Evolutionary conservation across 768 basidiomycete genomes (phyloP), one percentile per base, ranked within the genome.

Genomic region (Ramaria sp.): DNA sequence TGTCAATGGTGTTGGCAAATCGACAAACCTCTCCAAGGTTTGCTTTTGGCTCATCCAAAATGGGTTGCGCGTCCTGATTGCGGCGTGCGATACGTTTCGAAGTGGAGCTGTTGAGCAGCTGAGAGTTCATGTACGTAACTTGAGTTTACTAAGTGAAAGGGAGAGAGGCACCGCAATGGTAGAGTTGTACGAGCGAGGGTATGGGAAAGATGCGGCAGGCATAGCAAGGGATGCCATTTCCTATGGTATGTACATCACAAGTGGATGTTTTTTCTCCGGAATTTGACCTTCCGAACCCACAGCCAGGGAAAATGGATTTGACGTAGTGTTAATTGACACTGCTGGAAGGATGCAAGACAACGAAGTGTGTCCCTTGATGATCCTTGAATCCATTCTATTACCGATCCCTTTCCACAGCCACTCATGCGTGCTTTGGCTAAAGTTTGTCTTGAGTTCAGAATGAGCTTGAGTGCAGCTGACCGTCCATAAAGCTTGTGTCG

Each of bases 311-410:
- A 85, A 87, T 58, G 81, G 83, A 58, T 97, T 96, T 66, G 96
- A 99, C 62, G 93, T 98, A 22, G 95, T 99, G 5, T 74, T 99
- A 43, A 91, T 99, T 62, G 96, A 99, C 66, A 98, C 96, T 1
- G 96, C 96, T 18, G 96, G 96, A 1, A 79, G 95, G 52, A 98
- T 98, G 96, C 96, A 99, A 67, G 96, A 98, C 67, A 99, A 98
- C 66, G 96, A 98, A 79, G 88, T 88, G 62, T 30, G 75, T 47
- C 34, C 32, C 10, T 20, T 28, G 9, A 25, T 28, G 24, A 24
- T 20, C 25, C 39, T 36, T 32, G 24, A 18, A 18, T 48, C 10
- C 28, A n/a, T 20, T 43, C 36, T 32, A 10, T 44, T 45, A 49
- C 30, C 12, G 25, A 13, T 9, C 34, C 16, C 42, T 9, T 50